Conservation (phyloP, 164 flowering plant genomes). For the Chloranthus sessilifolius region DNA sequence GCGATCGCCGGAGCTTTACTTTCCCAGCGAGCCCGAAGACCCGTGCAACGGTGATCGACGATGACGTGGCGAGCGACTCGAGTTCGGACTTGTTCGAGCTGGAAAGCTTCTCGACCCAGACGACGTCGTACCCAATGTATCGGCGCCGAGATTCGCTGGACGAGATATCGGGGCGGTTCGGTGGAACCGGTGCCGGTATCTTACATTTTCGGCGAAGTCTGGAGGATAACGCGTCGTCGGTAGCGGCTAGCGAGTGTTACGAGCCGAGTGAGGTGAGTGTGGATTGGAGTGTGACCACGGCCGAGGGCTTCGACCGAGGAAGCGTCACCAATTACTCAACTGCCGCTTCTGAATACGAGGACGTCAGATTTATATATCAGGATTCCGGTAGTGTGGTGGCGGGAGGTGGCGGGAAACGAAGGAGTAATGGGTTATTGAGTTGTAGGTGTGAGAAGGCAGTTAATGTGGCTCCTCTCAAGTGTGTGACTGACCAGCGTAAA, state of each 20-base stretch:
- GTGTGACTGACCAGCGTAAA: slow-evolving; percentile 9
- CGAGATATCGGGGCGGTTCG: slow-evolving; percentile 5
- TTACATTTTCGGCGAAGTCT: slow-evolving; percentile 23
- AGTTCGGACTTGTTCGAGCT: slow-evolving; percentile 94
- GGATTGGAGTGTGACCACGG: slow-evolving; percentile 92
- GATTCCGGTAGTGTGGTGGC: background rate
- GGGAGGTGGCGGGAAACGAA: slow-evolving; percentile 13
- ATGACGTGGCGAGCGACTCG: slow-evolving; percentile 69
- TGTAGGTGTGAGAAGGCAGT: slow-evolving; percentile 85
- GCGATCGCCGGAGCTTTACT: slow-evolving; percentile 20
- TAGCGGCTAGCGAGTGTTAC: slow-evolving; percentile 52
- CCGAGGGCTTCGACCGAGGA: slow-evolving; percentile 64
- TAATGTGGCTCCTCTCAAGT: slow-evolving; percentile 58
- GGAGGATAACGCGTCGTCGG: slow-evolving; percentile 36
- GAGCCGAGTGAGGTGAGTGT: slow-evolving; percentile 91
- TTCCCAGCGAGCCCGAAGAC: slow-evolving; percentile 30
- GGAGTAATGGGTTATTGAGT: slow-evolving; percentile 38
- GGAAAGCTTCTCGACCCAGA: slow-evolving; percentile 77
- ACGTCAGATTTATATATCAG: slow-evolving; percentile 5
- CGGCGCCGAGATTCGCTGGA: slow-evolving; percentile 14
- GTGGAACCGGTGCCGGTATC: background rate
- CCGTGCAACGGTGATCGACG: slow-evolving; percentile 25
- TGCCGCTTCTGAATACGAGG: slow-evolving; percentile 33
- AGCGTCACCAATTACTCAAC: slow-evolving; percentile 43
- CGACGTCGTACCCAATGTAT: slow-evolving; percentile 31